Conservation (phyloP, 352 stramenopile species). For the Phytophthora cryptogea region DNA sequence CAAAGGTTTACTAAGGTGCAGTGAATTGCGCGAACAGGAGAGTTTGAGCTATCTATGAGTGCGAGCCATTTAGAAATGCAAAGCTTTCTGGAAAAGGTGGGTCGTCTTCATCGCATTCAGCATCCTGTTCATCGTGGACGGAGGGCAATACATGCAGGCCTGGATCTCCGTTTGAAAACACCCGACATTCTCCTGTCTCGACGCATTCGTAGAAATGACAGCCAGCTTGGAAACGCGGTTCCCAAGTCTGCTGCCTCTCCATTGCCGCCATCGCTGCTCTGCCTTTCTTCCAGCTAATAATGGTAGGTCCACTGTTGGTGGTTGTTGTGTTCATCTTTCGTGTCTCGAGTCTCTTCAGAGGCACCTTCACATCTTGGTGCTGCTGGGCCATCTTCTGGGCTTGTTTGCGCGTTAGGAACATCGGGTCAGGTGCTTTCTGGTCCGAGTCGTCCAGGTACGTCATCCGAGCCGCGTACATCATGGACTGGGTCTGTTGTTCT, state of each 20-base stretch:
- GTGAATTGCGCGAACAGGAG: slow-evolving; percentile 1
- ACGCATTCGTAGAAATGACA: slow-evolving; percentile 81
- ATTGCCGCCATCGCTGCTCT: slow-evolving; percentile 32
- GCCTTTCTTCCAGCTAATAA: slow-evolving; percentile 49
- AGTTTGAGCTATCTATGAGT: slow-evolving; percentile 18
- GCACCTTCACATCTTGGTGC: slow-evolving; percentile 49
- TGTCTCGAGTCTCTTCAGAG: slow-evolving; percentile 51
- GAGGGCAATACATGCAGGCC: not conserved
- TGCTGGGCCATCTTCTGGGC: slow-evolving; percentile 67
- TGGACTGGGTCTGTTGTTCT: slow-evolving; percentile 59
- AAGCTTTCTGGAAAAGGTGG: slow-evolving; percentile 66
- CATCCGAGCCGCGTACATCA: slow-evolving; percentile 85
- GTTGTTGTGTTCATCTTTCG: slow-evolving; percentile 29
- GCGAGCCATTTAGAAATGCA: slow-evolving; percentile 58
- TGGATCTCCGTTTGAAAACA: slow-evolving; percentile 9
- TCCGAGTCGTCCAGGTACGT: slow-evolving; percentile 67
- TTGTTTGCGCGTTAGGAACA: slow-evolving; percentile 83
- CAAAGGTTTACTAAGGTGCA: slow-evolving; percentile 74
- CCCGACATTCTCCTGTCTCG: slow-evolving; percentile 66
- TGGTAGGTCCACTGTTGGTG: slow-evolving; percentile 16
- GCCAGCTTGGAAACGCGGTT: slow-evolving; percentile 65
- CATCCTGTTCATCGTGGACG: slow-evolving; percentile 19
- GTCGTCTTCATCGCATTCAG: slow-evolving; percentile 36
- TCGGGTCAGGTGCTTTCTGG: slow-evolving; percentile 49
- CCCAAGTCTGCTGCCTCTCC: slow-evolving; percentile 47